Percentiles rank a stretch among this genome's conserved stretches.
phyloP scores from a whole-genome alignment of 2,329 filamentous ascomycete species.

The Pseudocercospora pini-densiflorae region DNA sequence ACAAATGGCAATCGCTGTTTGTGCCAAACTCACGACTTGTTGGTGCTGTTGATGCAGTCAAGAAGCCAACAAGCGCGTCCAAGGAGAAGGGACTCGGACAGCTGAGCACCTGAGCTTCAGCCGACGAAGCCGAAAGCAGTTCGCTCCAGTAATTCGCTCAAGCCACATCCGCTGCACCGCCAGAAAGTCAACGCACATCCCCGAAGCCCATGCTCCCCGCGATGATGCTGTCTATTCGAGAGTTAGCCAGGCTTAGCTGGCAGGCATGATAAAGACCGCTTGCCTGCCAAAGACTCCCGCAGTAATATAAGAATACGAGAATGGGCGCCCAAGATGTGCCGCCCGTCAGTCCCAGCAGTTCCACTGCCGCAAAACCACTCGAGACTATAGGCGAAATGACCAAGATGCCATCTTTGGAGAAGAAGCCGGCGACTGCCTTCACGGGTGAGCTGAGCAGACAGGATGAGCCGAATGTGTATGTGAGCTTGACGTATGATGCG shows the following conservation, averaged over 20 bases:
- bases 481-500: conserved; percentile 67
- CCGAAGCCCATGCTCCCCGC: background rate
- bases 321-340: background rate
- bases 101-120: too few relatives aligned
- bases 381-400: background rate
- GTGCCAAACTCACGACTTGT: background rate
- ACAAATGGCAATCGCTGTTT: background rate
- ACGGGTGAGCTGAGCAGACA: conserved; percentile 34
- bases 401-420: background rate
- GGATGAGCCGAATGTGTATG: conserved; percentile 59
- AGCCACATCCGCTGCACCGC: conserved; percentile 3
- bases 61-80: conserved; percentile 1
- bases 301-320: background rate
- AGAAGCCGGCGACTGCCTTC: conserved; percentile 21
- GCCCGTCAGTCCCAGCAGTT: background rate
- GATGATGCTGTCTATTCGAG: conserved; percentile 2
- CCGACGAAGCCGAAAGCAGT: background rate
- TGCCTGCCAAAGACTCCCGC: background rate
- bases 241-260: background rate
- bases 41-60: conserved; percentile 9
- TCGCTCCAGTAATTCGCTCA: background rate
- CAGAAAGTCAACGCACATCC: background rate
- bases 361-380: background rate
- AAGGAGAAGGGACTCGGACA: conserved; percentile 1
- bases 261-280: background rate